A percentile compares a stretch with the other conserved stretches of the same genome.
These are phyloP conservation scores for Phytopythium litorale DNA, from an alignment of 352 stramenopile species.

Conservation along the genomic window DNA sequence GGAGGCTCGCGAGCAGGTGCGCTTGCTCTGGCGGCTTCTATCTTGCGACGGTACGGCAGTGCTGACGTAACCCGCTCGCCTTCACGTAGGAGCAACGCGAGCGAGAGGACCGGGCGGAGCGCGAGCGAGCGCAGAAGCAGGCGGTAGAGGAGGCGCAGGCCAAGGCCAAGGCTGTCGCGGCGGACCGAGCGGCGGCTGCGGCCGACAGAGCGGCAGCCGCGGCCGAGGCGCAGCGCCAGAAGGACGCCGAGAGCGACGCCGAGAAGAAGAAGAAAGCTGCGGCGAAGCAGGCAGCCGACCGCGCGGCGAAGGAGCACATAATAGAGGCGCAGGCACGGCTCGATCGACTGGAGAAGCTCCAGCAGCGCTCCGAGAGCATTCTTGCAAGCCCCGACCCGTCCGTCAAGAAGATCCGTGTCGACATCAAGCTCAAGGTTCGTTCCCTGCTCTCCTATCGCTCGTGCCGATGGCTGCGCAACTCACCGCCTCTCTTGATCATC, in stretches of 20 bases:
- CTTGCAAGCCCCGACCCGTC: conserved; percentile 37
- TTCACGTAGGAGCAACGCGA: conserved; percentile 18
- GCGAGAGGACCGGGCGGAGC: conserved; percentile 20
- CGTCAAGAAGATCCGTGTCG: conserved; percentile 65
- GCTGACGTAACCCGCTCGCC: neutral
- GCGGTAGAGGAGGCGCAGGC: conserved; percentile 28
- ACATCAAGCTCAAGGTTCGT: conserved; percentile 53
- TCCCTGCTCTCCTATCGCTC: conserved; percentile 5
- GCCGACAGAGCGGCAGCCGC: conserved; percentile 17
- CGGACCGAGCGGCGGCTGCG: conserved; percentile 17
- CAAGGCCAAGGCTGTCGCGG: conserved; percentile 23
- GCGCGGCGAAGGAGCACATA: conserved; percentile 38
- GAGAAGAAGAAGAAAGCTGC: conserved; percentile 31
- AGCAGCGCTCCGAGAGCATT: conserved; percentile 41
- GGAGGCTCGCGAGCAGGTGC: conserved; percentile 34
- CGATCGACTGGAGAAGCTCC: conserved; percentile 44
- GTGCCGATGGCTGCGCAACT: neutral
- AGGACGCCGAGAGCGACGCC: conserved; percentile 25
- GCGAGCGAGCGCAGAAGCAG: conserved; percentile 18
- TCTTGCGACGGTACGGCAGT: neutral
- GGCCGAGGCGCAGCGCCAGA: conserved; percentile 18
- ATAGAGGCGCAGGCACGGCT: conserved; percentile 41
- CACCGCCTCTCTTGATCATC: neutral
- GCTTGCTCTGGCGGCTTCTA: neutral
- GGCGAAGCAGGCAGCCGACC: conserved; percentile 27